A percentile compares a stretch with the other conserved stretches of the same genome.
Conservation (phyloP, 169 alveolate genomes). For the Neospora caninum region DNA sequence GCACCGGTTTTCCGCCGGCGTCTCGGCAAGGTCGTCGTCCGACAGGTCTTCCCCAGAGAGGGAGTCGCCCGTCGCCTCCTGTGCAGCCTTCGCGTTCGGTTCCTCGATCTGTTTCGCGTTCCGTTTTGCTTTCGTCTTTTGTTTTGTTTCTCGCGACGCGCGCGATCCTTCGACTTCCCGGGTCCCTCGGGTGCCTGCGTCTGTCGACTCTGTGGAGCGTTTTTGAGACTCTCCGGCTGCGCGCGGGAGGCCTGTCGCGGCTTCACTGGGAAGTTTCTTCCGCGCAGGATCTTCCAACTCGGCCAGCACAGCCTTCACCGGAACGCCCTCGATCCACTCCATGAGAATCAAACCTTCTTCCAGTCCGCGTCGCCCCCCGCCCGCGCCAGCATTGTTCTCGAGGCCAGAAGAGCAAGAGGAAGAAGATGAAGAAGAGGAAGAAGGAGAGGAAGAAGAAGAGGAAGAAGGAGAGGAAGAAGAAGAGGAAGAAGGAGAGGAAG, state of each 20-base stretch:
- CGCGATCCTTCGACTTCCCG: not conserved
- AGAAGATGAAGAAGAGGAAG: not conserved
- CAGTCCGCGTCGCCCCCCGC: not conserved
- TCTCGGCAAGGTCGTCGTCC: not conserved
- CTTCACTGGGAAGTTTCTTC: not conserved
- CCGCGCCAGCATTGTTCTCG: not conserved
- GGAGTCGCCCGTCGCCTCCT: not conserved
- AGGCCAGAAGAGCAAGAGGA: not conserved
- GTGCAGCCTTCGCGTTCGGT: not conserved
- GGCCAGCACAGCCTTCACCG: slow-evolving; percentile 80
- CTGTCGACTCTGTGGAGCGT: not conserved
- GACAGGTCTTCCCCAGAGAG: not conserved
- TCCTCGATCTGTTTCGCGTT: not conserved
- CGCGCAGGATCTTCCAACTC: not conserved
- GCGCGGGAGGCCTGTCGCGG: not conserved
- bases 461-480: no score
- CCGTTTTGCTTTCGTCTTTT: not conserved
- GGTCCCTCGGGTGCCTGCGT: not conserved
- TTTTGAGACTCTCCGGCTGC: not conserved
- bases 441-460: no score
- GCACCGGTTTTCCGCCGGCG: not conserved
- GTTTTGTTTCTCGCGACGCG: not conserved
- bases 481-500: no score
- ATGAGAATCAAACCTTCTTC: slow-evolving; percentile 80
- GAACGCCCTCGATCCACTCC: slow-evolving; percentile 82